Evolutionary conservation across 2,329 filamentous ascomycete species (phyloP).

Genomic region (Ilyonectria mors-panacis): DNA sequence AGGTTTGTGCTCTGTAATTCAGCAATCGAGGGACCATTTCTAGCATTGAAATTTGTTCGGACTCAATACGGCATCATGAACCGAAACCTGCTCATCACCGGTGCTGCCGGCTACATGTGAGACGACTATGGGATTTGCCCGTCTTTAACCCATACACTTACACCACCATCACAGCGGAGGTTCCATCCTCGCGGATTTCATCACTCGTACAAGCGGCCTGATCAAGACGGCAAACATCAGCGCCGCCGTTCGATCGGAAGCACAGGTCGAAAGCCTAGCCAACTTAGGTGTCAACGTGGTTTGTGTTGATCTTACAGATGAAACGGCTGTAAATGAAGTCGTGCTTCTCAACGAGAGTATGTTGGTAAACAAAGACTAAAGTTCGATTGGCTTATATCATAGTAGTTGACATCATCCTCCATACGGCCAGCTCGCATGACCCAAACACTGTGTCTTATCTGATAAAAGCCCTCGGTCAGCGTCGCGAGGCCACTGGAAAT

Average conservation of each 20-base stretch:
- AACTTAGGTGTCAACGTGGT: slow-evolving; percentile 51
- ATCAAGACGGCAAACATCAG: slow-evolving; percentile 46
- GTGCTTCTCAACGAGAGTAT: slow-evolving; percentile 47
- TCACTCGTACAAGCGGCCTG: slow-evolving; percentile 37
- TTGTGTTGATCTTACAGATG: slow-evolving; percentile 51
- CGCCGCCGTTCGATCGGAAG: slow-evolving; percentile 53
- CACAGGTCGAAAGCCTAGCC: slow-evolving; percentile 51
- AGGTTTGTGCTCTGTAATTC: not conserved
- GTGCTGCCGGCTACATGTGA: slow-evolving; percentile 55
- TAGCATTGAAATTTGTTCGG: not conserved
- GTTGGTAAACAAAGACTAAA: not conserved
- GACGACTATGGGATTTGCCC: too few species aligned
- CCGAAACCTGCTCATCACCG: slow-evolving; percentile 53
- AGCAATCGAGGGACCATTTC: not conserved
- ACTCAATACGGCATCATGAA: slow-evolving; percentile 26
- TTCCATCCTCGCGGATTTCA: slow-evolving; percentile 53
- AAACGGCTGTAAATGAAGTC: slow-evolving; percentile 39
- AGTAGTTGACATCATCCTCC: slow-evolving; percentile 55
- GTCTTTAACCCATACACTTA: slow-evolving; percentile 5
- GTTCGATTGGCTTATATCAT: not conserved
- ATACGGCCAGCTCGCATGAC: slow-evolving; percentile 53
- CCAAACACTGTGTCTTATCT: slow-evolving; percentile 45
- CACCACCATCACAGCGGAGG: slow-evolving; percentile 48
- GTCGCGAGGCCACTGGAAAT: slow-evolving; percentile 43
- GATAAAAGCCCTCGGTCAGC: slow-evolving; percentile 52